These are phyloP conservation scores for Trichoderma citrinoviride DNA, from an alignment of 2,329 filamentous ascomycete species.

Conservation along the genomic window DNA sequence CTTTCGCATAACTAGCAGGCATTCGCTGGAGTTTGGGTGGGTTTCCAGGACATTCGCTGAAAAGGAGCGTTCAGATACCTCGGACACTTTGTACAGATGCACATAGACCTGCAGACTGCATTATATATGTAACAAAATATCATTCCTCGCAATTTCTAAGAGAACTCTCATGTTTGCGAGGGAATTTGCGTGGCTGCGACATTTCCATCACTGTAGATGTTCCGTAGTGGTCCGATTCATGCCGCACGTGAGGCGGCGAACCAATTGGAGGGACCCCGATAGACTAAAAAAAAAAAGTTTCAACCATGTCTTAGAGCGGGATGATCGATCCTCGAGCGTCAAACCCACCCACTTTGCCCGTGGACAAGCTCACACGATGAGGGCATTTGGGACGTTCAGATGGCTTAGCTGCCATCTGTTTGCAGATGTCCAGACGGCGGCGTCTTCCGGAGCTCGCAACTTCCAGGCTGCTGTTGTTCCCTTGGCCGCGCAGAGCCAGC, in stretches of 20 bases:
- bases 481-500: conserved; percentile 28
- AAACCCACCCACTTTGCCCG: conserved; percentile 19
- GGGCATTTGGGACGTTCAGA: conserved; percentile 40
- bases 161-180: not conserved
- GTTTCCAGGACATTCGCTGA: conserved; percentile 1
- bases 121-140: not conserved
- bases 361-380: conserved; percentile 35
- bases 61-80: conserved; percentile 14
- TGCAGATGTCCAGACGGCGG: conserved; percentile 31
- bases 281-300: conserved; percentile 33
- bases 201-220: not conserved
- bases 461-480: conserved; percentile 30
- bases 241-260: conserved; percentile 26
- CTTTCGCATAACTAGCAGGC: conserved; percentile 13
- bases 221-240: conserved; percentile 16
- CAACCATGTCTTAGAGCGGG: conserved; percentile 3
- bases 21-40: conserved; percentile 17
- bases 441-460: conserved; percentile 29
- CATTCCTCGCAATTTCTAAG: not conserved
- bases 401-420: conserved; percentile 43
- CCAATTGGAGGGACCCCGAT: conserved; percentile 21
- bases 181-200: not conserved
- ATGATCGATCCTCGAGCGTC: conserved; percentile 16
- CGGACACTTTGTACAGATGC: conserved; percentile 5
- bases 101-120: conserved; percentile 8